A percentile compares a stretch with the other conserved stretches of the same genome.
phyloP scores from a whole-genome alignment of 148 eudicot genomes.

The Rhododendron molle region DNA sequence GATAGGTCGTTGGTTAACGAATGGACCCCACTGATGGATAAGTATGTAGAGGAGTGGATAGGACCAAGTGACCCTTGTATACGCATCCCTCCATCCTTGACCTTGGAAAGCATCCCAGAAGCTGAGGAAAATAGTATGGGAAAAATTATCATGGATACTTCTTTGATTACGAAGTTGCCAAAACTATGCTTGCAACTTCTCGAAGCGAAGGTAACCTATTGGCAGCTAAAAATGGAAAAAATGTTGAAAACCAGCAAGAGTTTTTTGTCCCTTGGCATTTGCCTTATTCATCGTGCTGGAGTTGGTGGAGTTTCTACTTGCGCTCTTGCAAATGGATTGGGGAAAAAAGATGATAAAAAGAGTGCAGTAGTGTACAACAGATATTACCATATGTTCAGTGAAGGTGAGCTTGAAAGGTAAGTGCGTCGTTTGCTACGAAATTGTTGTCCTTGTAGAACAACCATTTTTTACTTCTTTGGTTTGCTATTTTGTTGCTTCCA shows the following conservation, averaged over 20 bases:
- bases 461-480: background rate
- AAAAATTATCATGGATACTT: constrained; percentile 18
- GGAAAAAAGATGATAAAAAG: constrained; percentile 87
- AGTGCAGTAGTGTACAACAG: constrained; percentile 91
- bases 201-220: constrained; percentile 17
- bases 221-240: constrained; percentile 15
- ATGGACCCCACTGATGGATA: constrained; percentile 78
- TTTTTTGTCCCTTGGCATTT: constrained; percentile 98
- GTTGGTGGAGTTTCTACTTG: constrained; percentile 77
- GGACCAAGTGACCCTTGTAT: constrained; percentile 75
- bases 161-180: constrained; percentile 16
- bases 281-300: constrained; percentile 93
- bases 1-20: constrained; percentile 62
- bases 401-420: constrained; percentile 98
- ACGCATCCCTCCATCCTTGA: constrained; percentile 41
- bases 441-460: background rate
- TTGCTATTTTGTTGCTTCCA: background rate
- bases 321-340: constrained; percentile 79
- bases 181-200: constrained; percentile 12
- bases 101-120: constrained; percentile 84
- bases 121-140: constrained; percentile 42
- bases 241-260: constrained; percentile 56
- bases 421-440: background rate
- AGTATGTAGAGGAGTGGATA: constrained; percentile 91
- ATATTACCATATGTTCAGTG: constrained; percentile 90